Conservation (phyloP, 139 green algal species). For the Micractinium sp. region DNA sequence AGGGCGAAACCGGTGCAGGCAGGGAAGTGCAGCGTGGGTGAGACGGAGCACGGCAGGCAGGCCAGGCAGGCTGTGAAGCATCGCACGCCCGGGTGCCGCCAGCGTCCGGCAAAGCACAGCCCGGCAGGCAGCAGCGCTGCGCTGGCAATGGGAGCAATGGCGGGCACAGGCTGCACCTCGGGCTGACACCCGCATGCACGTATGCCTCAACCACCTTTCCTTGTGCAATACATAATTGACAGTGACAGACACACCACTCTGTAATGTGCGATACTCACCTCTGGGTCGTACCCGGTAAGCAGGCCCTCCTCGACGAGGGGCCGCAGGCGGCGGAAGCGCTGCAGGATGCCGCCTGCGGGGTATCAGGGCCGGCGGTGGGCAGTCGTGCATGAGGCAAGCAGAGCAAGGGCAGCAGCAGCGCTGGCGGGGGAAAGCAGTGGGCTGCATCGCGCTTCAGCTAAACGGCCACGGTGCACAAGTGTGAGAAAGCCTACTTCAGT, state of each 20-base stretch:
- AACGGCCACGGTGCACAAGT: no score
- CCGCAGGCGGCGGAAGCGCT: constrained; percentile 35
- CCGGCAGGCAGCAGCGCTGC: no score
- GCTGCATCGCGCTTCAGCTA: neutral
- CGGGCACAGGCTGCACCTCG: no score
- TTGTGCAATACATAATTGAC: no score
- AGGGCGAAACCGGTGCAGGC: no score
- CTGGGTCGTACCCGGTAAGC: constrained; percentile 4
- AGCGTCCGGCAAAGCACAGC: no score
- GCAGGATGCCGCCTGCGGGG: constrained; percentile 25
- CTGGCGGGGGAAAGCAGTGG: neutral
- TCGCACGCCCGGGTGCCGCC: no score
- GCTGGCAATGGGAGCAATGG: no score
- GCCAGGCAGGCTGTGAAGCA: no score
- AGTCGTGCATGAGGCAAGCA: neutral
- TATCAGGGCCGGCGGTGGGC: no score
- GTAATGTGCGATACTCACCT: neutral
- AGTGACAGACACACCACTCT: no score
- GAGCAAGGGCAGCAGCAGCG: neutral
- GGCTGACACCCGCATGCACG: neutral
- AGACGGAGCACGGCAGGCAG: neutral
- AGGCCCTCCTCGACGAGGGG: constrained; percentile 27
- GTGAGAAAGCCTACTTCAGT: no score
- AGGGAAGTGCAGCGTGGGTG: neutral
- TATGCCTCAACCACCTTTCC: neutral